Evolutionary conservation across 1,284 basidiomycete genomes (phyloP).

Genomic region (Hymenochaete sp.): DNA sequence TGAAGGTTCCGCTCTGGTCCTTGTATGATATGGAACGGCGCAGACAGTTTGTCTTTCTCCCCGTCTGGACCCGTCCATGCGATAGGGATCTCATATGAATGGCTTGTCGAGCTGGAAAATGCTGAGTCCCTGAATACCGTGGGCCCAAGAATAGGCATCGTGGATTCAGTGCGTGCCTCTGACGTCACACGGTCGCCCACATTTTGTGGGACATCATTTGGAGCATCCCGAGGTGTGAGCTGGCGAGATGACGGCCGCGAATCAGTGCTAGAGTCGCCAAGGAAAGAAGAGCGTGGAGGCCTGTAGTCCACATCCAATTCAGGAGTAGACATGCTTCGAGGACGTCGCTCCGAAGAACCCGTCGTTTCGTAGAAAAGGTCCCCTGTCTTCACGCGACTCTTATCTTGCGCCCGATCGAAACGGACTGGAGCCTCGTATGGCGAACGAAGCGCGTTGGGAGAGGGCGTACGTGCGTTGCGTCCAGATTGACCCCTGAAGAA

Average conservation of each 20-base stretch:
- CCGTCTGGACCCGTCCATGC: constrained; percentile 41
- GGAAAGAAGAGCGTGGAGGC: background rate
- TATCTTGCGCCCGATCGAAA: background rate
- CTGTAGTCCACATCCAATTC: constrained; percentile 2
- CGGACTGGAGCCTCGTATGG: no score
- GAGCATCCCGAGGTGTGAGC: constrained; percentile 6
- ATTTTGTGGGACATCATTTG: constrained; percentile 12
- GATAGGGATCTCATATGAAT: constrained; percentile 39
- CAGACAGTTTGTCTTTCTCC: constrained; percentile 7
- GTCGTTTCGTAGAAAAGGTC: constrained; percentile 16
- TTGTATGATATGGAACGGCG: background rate
- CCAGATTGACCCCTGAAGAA: no score
- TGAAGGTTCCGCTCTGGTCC: background rate
- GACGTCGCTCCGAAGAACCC: background rate
- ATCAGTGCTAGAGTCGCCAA: constrained; percentile 7
- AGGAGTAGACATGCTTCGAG: background rate
- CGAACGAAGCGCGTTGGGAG: background rate
- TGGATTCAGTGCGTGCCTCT: constrained; percentile 23
- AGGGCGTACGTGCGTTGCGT: background rate
- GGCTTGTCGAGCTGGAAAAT: constrained; percentile 38
- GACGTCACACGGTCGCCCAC: constrained; percentile 13
- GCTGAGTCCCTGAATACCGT: constrained; percentile 38
- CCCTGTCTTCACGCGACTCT: constrained; percentile 11
- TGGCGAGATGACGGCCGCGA: constrained; percentile 9
- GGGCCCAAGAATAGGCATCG: constrained; percentile 35